phyloP scores from a whole-genome alignment of 768 basidiomycete species.

The Termitomyces sp. region DNA sequence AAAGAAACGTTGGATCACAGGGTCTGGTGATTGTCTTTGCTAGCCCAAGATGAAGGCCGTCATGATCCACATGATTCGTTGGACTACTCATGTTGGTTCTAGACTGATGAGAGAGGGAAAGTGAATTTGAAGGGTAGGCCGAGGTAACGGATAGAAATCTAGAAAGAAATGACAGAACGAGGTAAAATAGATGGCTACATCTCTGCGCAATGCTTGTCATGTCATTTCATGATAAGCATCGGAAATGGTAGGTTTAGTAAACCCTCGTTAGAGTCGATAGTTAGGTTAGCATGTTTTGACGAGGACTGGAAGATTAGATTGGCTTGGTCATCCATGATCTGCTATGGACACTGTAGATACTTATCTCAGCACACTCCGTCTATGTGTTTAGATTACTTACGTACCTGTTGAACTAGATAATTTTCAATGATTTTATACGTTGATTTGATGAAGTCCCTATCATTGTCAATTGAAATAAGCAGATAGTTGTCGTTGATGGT shows the following conservation, averaged over 20 bases:
- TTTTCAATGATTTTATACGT: neutral
- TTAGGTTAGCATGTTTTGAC: neutral
- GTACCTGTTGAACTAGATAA: neutral
- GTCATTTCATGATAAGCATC: neutral
- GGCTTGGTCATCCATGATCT: neutral
- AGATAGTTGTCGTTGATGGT: neutral
- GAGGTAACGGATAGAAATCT: neutral
- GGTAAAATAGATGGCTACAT: too few species aligned
- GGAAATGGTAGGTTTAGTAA: too few species aligned
- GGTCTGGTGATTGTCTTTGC: neutral
- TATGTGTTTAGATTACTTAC: neutral
- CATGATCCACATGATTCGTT: neutral
- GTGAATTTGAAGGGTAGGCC: too few species aligned
- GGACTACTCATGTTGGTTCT: too few species aligned
- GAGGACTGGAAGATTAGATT: neutral
- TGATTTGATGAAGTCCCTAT: neutral
- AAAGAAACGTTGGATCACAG: neutral
- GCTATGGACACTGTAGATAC: too few species aligned
- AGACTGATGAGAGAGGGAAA: neutral
- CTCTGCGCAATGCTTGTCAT: neutral
- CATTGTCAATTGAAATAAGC: neutral
- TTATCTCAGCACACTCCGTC: neutral
- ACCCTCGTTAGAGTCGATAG: too few species aligned
- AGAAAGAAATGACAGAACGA: too few species aligned
- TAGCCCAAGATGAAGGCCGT: neutral